Conservation (phyloP, 2,329 filamentous ascomycete species). For the Botrytis porri region DNA sequence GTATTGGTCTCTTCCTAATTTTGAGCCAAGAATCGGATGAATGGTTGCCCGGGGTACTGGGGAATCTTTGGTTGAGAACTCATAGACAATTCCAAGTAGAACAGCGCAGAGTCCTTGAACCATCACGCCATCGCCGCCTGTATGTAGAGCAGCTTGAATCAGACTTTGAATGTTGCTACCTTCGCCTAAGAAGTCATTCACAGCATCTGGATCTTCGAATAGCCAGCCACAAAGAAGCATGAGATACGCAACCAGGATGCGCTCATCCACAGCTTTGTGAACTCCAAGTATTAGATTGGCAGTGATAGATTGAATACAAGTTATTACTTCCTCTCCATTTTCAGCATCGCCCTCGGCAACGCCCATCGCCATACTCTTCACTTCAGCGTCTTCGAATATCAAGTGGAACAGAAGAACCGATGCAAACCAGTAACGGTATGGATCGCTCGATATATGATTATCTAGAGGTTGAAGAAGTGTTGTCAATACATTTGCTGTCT, state of each 20-base stretch:
- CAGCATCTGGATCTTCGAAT: slow-evolving; percentile 85
- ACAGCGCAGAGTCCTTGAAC: slow-evolving; percentile 81
- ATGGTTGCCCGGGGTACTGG: slow-evolving; percentile 79
- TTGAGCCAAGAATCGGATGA: slow-evolving; percentile 71
- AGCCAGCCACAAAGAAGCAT: slow-evolving; percentile 89
- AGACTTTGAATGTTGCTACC: slow-evolving; percentile 88
- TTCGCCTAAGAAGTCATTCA: slow-evolving; percentile 90
- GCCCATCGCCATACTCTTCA: slow-evolving; percentile 74
- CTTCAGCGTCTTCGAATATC: slow-evolving; percentile 73
- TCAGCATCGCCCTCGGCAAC: slow-evolving; percentile 87
- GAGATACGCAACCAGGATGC: slow-evolving; percentile 78
- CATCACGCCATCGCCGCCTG: slow-evolving; percentile 58
- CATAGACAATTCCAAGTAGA: slow-evolving; percentile 84
- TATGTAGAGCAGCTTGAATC: slow-evolving; percentile 66
- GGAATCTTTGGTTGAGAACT: slow-evolving; percentile 97
- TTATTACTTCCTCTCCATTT: slow-evolving; percentile 90
- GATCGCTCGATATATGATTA: slow-evolving; percentile 64
- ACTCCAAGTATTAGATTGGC: slow-evolving; percentile 81
- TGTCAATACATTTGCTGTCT: slow-evolving; percentile 83
- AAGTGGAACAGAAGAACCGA: slow-evolving; percentile 83
- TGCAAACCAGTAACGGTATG: slow-evolving; percentile 88
- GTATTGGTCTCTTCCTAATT: slow-evolving; percentile 83
- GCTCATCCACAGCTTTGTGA: slow-evolving; percentile 71
- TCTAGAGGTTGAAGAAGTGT: slow-evolving; percentile 70
- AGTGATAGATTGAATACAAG: slow-evolving; percentile 83